Conservation (phyloP, 2,329 filamentous ascomycete species). For the Aureobasidium zeae region DNA sequence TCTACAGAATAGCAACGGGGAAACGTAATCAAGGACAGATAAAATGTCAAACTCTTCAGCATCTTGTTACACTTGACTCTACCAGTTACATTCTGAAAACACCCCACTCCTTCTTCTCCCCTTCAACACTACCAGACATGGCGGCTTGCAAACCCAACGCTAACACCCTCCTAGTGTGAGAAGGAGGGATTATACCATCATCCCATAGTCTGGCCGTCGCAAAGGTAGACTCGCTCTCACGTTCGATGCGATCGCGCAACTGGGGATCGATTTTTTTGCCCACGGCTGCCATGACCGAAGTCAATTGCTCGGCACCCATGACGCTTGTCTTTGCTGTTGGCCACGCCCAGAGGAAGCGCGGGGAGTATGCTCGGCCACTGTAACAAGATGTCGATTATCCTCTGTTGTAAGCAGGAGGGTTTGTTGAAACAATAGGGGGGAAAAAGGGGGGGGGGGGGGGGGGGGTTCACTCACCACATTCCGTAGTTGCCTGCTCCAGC, state of each 20-base stretch:
- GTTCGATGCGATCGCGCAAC: conserved; percentile 75
- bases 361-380: conserved; percentile 81
- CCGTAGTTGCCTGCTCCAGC: conserved; percentile 96
- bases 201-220: conserved; percentile 85
- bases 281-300: conserved; percentile 88
- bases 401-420: too few species aligned
- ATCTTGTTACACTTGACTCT: too few species aligned
- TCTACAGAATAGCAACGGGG: background rate
- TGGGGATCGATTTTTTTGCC: conserved; percentile 73
- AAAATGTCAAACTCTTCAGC: too few species aligned
- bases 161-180: conserved; percentile 40
- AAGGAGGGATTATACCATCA: conserved; percentile 43
- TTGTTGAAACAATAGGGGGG: too few species aligned
- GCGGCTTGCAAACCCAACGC: conserved; percentile 41
- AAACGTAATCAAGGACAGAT: background rate
- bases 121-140: conserved; percentile 27
- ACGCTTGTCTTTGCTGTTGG: conserved; percentile 92
- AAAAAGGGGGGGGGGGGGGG: background rate
- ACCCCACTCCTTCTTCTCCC: conserved; percentile 30
- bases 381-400: background rate
- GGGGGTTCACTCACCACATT: conserved; percentile 58
- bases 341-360: conserved; percentile 92
- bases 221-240: conserved; percentile 80
- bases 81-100: conserved; percentile 32
- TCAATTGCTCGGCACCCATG: conserved; percentile 90